Conservation (phyloP, 768 basidiomycete species). For the Mycena alexandri region DNA sequence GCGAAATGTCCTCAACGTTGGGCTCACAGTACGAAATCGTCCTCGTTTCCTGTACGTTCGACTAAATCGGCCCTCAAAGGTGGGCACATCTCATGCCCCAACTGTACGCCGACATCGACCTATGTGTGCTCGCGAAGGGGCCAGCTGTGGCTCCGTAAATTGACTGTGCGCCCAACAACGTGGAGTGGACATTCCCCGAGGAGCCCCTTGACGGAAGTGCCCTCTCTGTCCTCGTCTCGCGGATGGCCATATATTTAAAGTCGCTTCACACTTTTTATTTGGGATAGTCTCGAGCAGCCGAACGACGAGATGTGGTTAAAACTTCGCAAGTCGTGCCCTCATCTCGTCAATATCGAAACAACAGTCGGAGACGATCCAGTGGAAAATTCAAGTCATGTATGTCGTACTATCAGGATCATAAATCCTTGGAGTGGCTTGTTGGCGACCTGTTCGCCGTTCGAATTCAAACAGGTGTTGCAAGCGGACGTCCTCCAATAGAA, state of each 20-base stretch:
- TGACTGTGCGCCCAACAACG: conserved; percentile 50
- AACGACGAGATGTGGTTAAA: conserved; percentile 49
- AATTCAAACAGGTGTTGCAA: conserved; percentile 32
- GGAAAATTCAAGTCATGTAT: conserved; percentile 49
- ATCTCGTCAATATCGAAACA: conserved; percentile 49
- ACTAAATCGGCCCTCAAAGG: not conserved
- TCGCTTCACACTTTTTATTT: conserved; percentile 49
- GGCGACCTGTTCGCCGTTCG: conserved; percentile 34
- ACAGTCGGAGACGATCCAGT: conserved; percentile 51
- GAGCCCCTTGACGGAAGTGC: conserved; percentile 51
- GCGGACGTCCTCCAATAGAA: conserved; percentile 50
- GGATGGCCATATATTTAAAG: conserved; percentile 41
- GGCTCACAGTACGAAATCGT: too few species aligned
- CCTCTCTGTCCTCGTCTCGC: conserved; percentile 47
- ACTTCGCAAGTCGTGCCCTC: conserved; percentile 49
- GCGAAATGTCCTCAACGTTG: conserved; percentile 16
- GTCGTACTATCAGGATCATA: conserved; percentile 29
- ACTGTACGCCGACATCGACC: conserved; percentile 26
- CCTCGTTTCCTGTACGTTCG: not conserved
- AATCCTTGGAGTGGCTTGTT: conserved; percentile 51
- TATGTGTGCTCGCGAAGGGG: conserved; percentile 61
- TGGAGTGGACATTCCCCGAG: conserved; percentile 49
- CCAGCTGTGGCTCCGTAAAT: conserved; percentile 46
- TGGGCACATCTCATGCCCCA: conserved; percentile 5
- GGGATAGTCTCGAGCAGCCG: conserved; percentile 56